phyloP scores from a whole-genome alignment of 768 basidiomycete species.

The Hericium rajendrae region DNA sequence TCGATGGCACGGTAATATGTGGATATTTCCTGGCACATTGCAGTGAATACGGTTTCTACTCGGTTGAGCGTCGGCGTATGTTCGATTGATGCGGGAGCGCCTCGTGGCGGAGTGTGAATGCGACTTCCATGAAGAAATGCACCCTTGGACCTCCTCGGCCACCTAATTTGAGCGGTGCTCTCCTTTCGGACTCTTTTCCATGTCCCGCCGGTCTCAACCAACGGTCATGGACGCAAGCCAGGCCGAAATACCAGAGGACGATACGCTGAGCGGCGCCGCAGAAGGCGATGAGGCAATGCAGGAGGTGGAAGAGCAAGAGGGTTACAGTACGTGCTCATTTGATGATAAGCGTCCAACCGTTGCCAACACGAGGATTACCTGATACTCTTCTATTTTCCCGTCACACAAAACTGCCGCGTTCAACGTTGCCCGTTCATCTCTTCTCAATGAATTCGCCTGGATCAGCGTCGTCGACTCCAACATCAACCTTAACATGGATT shows the following conservation, averaged over 20 bases:
- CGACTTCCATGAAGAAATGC: background rate
- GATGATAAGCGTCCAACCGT: background rate
- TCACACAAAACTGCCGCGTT: background rate
- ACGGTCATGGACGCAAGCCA: constrained; percentile 36
- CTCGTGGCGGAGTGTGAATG: constrained; percentile 12
- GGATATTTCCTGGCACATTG: no score
- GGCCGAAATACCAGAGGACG: constrained; percentile 52
- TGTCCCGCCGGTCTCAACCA: constrained; percentile 27
- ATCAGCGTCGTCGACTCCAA: constrained; percentile 80
- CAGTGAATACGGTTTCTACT: no score
- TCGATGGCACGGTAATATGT: no score
- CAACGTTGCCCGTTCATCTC: background rate
- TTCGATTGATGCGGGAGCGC: background rate
- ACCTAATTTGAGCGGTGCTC: background rate
- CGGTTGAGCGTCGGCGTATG: background rate
- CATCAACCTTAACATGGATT: constrained; percentile 90
- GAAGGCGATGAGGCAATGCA: constrained; percentile 78
- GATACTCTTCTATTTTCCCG: background rate
- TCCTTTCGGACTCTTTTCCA: constrained; percentile 7
- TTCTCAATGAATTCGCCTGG: background rate
- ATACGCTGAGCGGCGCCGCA: constrained; percentile 44
- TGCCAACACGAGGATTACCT: constrained; percentile 11
- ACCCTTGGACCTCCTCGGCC: background rate
- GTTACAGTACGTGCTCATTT: constrained; percentile 62
- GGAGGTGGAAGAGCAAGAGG: constrained; percentile 51